phyloP scores from a whole-genome alignment of 2,329 filamentous ascomycete genomes.

The Knufia fluminis region DNA sequence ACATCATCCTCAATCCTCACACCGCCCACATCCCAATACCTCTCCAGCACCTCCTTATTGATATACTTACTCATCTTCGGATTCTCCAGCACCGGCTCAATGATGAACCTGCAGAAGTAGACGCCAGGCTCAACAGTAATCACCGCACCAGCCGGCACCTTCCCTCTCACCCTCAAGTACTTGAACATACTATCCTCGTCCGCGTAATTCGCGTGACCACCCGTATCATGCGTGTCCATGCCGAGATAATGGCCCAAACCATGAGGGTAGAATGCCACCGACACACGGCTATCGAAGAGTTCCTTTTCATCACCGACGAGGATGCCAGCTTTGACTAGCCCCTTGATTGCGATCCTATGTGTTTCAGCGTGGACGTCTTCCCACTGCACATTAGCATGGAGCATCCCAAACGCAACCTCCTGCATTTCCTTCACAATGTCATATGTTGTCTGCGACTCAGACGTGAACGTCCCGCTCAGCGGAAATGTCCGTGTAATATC shows the following conservation, averaged over 20 bases:
- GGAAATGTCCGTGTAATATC: constrained; percentile 88
- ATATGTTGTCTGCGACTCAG: constrained; percentile 65
- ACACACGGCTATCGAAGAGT: constrained; percentile 69
- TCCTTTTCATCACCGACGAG: constrained; percentile 59
- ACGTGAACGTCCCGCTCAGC: constrained; percentile 58
- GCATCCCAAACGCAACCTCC: constrained; percentile 56
- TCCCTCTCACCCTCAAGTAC: constrained; percentile 72
- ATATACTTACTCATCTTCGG: constrained; percentile 68
- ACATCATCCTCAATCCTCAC: constrained; percentile 91
- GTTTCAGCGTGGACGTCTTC: constrained; percentile 65
- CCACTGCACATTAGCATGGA: constrained; percentile 62
- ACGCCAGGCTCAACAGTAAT: constrained; percentile 86
- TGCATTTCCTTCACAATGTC: constrained; percentile 75
- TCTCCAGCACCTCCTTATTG: constrained; percentile 59
- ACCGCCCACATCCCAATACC: constrained; percentile 82
- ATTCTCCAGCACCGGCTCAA: constrained; percentile 67
- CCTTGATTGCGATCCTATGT: constrained; percentile 60
- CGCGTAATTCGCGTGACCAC: constrained; percentile 65
- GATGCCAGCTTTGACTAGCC: constrained; percentile 63
- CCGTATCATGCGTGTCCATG: constrained; percentile 85
- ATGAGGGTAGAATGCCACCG: constrained; percentile 83
- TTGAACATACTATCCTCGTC: constrained; percentile 79
- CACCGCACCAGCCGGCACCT: constrained; percentile 66
- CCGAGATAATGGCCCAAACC: constrained; percentile 85
- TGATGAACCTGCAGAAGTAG: constrained; percentile 87